phyloP scores from a whole-genome alignment of 495 filamentous ascomycete genomes.

The Neohortaea acidophila region DNA sequence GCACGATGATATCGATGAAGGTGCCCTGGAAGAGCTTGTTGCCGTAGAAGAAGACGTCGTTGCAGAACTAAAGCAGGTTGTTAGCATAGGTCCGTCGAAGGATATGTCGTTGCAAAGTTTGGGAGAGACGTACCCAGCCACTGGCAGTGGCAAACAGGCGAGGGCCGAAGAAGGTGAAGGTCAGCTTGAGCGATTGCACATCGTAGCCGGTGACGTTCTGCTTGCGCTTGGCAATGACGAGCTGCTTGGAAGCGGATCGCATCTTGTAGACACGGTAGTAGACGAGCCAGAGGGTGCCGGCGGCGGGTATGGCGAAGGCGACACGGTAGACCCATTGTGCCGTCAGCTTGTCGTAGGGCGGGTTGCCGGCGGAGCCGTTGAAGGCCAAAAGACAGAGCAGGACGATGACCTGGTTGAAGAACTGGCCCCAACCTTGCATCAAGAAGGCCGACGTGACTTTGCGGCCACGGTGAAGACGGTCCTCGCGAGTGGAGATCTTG shows the following conservation, averaged over 20 bases:
- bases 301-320: conserved; percentile 68
- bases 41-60: conserved; percentile 93
- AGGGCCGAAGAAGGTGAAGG: conserved; percentile 62
- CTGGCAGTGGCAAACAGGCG: conserved; percentile 73
- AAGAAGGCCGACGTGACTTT: conserved; percentile 86
- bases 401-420: conserved; percentile 73
- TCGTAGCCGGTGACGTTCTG: conserved; percentile 76
- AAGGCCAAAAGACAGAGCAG: conserved; percentile 70
- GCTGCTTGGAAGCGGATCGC: conserved; percentile 57
- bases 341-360: conserved; percentile 54
- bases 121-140: conserved; percentile 39
- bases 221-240: conserved; percentile 67
- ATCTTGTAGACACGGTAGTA: conserved; percentile 88
- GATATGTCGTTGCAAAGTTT: not conserved
- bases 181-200: conserved; percentile 55
- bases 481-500: conserved; percentile 71
- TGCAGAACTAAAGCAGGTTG: conserved; percentile 51
- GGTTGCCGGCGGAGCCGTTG: conserved; percentile 54
- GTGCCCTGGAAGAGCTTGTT: conserved; percentile 91
- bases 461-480: conserved; percentile 82
- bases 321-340: conserved; percentile 76
- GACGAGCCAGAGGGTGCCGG: conserved; percentile 80
- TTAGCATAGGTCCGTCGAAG: too few relatives aligned
- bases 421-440: conserved; percentile 95
- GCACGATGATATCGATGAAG: conserved; percentile 64